Evolutionary conservation across 768 basidiomycete species (phyloP), one percentile per base, ranked within the genome.

Genomic region (Antrodiella citrinella): DNA sequence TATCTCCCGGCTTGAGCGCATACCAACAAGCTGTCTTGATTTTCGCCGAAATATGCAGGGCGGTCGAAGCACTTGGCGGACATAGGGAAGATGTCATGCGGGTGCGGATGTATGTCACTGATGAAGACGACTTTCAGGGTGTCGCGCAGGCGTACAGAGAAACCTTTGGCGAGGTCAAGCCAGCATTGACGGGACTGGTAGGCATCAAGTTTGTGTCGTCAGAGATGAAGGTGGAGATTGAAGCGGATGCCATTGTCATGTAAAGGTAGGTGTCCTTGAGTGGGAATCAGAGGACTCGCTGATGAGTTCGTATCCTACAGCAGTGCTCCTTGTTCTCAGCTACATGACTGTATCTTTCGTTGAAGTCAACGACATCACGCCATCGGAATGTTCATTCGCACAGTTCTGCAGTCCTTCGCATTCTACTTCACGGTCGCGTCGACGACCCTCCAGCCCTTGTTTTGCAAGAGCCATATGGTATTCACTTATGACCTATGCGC

Each of bases 141-240:
- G 66, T 66, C 25, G 66, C 60, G 23, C 49, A 49, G 21, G 66
- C 66, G 19, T 45, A 77, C 65, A 75, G 71, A 60, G 72, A 73
- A 47, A 59, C 57, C 1, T 65, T 77, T 53, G 72, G 70, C 4
- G 65, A 65, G 15, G 67, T 73, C 1, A 64, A 61, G 2, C 75
- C 74, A 4, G 72, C 73, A n/a, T 76, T 76, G 12, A 77, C 76
- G 38, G 76, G 78, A 73, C 71, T 78, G 35, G 60, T 77, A 26
- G 77, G 77, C 9, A 65, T 68, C 10, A 59, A 62, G 41, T 77
- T 78, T 51, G 74, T 77, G 12, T 61, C 65, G 35, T 48, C 62
- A 4, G 69, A 71, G 10, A 78, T 80, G 77, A 72, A 65, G 56
- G 76, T 78, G 4, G 78, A 78, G 54, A 76, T 79, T 35, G 77